Evolutionary conservation across 2,329 filamentous ascomycete genomes (phyloP), one percentile per base, ranked within the genome.

Genomic region (Diaporthe eres): DNA sequence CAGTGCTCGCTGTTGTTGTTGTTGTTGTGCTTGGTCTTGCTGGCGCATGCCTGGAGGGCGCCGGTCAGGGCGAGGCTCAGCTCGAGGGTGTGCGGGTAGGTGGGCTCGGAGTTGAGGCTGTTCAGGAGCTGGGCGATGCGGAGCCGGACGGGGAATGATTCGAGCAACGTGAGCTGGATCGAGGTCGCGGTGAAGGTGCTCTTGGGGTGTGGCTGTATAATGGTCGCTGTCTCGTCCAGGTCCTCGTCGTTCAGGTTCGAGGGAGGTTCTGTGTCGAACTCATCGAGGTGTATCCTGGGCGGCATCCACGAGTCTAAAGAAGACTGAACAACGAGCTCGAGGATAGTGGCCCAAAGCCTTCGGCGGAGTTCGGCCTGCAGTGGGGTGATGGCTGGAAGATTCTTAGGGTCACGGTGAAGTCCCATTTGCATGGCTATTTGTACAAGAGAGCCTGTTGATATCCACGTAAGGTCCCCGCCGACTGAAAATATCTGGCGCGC

Each of bases 361-460:
- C 85, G 79, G 6, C 86, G 84, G 0, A 86, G 17, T 71, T 88
- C 86, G 0, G 82, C 82, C 55, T 85, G 81, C 4, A 87, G 73
- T 0, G 82, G 15, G 0, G 83, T 76, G 81, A 86, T 84, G 10
- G 74, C 31, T 1, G 83, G 83, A 7, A 87, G 80, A 68, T 84
- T 78, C 53, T 81, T 82, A 0, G 86, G 86, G 60, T 88, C 86
- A 12, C 85, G 84, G 77, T 88, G 85, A 8, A 88, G 76, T 3
- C 85, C 85, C n/a, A 87, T 84, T 68, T 86, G 83, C 85, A 87
- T 87, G 12, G 85, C 85, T n/a, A 74, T 79, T 60, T 85, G 82
- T 12, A 87, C 72, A 0, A 88, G 82, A 0, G 85, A 84, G 0
- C 86, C 86, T 49, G 80, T 81, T 4, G 85, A 85, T 58, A 84